These are phyloP conservation scores for Simplicillium aogashimaense DNA, from an alignment of 2,329 filamentous ascomycete genomes.

Conservation along the genomic window DNA sequence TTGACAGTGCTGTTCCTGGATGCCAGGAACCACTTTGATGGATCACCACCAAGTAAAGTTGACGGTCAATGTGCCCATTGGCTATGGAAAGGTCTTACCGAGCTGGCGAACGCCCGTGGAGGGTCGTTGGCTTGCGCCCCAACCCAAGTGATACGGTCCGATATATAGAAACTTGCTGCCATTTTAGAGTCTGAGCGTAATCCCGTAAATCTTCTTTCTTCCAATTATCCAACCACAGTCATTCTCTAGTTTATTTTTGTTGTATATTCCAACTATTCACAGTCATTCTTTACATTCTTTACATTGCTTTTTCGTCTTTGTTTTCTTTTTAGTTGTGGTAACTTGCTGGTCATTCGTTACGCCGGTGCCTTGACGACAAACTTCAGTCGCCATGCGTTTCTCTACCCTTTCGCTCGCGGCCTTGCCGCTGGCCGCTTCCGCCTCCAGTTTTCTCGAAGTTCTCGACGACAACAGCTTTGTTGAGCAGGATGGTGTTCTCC, in stretches of 20 bases:
- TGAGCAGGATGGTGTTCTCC: constrained; percentile 13
- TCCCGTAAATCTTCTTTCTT: background rate
- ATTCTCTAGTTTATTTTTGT: constrained; percentile 2
- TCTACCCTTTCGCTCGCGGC: constrained; percentile 17
- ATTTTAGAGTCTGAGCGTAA: background rate
- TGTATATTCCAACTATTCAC: constrained; percentile 5
- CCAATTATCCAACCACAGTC: background rate
- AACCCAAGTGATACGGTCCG: background rate
- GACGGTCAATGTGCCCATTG: too few species aligned
- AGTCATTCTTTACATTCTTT: constrained; percentile 4
- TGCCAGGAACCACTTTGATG: background rate
- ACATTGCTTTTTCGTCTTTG: background rate
- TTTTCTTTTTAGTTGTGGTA: constrained; percentile 4
- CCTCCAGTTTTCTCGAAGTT: constrained; percentile 11
- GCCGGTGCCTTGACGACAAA: constrained; percentile 6
- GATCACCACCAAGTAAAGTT: too few species aligned
- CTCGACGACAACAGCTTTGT: constrained; percentile 11
- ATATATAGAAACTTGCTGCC: constrained; percentile 6
- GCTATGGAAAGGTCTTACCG: too few species aligned
- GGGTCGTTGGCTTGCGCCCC: too few species aligned
- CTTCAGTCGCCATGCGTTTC: constrained; percentile 16
- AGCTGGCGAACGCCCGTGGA: too few species aligned
- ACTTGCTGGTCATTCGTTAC: constrained; percentile 16
- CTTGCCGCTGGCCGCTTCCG: constrained; percentile 16
- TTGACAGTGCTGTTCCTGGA: background rate